These are phyloP conservation scores for Aspergillus sp. DNA, from an alignment of 2,329 filamentous ascomycete species.

Conservation along the genomic window DNA sequence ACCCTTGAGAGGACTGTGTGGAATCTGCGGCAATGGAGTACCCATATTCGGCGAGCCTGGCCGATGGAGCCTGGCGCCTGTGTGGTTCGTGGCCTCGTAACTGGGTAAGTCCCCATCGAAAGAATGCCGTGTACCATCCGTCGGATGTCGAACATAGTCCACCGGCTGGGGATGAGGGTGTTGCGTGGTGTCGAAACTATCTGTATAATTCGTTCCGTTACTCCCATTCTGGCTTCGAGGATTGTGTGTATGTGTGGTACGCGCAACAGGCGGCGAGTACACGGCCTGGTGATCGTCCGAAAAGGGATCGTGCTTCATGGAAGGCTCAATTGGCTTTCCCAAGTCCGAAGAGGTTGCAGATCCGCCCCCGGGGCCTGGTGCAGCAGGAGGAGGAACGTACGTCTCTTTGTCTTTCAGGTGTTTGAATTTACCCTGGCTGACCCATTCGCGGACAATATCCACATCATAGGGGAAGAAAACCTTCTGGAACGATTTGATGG, in stretches of 20 bases:
- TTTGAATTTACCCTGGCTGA: conserved; percentile 72
- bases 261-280: conserved; percentile 80
- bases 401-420: conserved; percentile 55
- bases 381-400: conserved; percentile 41
- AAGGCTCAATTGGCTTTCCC: conserved; percentile 44
- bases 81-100: conserved; percentile 66
- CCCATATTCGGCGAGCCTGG: conserved; percentile 58
- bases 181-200: conserved; percentile 38
- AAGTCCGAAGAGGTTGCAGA: conserved; percentile 34
- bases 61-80: no score
- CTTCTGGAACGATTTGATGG: conserved; percentile 81
- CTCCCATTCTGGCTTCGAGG: conserved; percentile 81
- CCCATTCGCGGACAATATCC: conserved; percentile 91
- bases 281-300: conserved; percentile 88
- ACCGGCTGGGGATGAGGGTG: conserved; percentile 52
- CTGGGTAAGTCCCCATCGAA: conserved; percentile 78
- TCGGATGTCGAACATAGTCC: conserved; percentile 59
- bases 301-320: conserved; percentile 54
- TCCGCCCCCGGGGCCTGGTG: conserved; percentile 30
- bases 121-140: conserved; percentile 74
- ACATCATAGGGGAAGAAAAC: conserved; percentile 88
- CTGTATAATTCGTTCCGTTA: conserved; percentile 85
- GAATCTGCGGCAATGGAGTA: conserved; percentile 20
- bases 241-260: conserved; percentile 69
- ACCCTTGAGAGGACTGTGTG: conserved; percentile 26